A percentile compares a stretch with the other conserved stretches of the same genome.
Evolutionary conservation across 140 eudicot species (phyloP).

Genomic region (Flaveria floridana): DNA sequence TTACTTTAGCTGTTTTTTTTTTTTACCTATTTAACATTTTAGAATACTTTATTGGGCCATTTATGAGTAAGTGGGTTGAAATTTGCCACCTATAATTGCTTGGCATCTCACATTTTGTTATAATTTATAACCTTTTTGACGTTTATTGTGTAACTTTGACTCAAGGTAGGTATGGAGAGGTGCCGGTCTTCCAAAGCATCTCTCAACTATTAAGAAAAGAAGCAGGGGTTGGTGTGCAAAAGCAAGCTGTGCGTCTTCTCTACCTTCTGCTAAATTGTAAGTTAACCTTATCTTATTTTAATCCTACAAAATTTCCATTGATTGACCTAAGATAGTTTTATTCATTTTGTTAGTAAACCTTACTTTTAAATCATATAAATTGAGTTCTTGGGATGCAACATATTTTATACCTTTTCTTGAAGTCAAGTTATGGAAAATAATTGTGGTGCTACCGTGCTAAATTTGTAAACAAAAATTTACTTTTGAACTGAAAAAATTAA

Average conservation of each 20-base stretch:
- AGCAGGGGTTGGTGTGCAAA: constrained; percentile 61
- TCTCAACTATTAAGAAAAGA: constrained; percentile 63
- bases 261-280: constrained; percentile 79
- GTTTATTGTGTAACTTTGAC: constrained; percentile 21
- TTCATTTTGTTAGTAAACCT: constrained; percentile 1
- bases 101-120: constrained; percentile 16
- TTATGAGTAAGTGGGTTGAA: not conserved
- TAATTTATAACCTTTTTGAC: constrained; percentile 7
- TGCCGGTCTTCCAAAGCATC: constrained; percentile 47
- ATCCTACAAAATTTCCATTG: not conserved
- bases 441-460: not conserved
- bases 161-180: constrained; percentile 60
- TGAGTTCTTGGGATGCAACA: constrained; percentile 3
- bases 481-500: not conserved
- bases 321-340: constrained; percentile 6
- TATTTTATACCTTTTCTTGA: not conserved
- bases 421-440: not conserved
- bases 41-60: not conserved
- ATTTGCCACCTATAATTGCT: not conserved
- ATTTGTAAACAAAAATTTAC: not conserved
- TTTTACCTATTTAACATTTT: not conserved
- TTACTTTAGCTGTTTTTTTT: not conserved
- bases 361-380: not conserved
- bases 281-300: not conserved
- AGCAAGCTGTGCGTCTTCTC: constrained; percentile 66